Conservation (phyloP, 2,329 filamentous ascomycete genomes). For the Ramichloridium luteum region DNA sequence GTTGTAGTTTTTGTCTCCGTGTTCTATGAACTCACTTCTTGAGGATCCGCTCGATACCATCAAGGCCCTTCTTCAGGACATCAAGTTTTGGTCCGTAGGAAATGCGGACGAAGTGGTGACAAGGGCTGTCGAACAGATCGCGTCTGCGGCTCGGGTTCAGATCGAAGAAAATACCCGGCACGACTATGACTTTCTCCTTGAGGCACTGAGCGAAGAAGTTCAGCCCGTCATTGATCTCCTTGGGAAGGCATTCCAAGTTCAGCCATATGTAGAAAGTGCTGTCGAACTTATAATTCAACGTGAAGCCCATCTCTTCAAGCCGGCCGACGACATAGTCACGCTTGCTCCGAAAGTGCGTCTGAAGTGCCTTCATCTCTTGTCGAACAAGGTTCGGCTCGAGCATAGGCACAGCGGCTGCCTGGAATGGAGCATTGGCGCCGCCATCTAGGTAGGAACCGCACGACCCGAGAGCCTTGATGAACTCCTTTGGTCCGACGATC, state of each 20-base stretch:
- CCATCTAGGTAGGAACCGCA: constrained; percentile 92
- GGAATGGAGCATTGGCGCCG: constrained; percentile 88
- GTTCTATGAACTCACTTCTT: constrained; percentile 42
- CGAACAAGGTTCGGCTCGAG: constrained; percentile 73
- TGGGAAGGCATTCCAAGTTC: constrained; percentile 52
- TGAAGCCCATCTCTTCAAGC: constrained; percentile 75
- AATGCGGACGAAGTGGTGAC: constrained; percentile 77
- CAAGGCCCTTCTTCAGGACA: constrained; percentile 61
- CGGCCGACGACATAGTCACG: constrained; percentile 79
- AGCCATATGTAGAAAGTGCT: constrained; percentile 91
- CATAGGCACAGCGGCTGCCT: constrained; percentile 86
- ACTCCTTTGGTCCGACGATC: constrained; percentile 83
- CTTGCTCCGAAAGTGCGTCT: constrained; percentile 83
- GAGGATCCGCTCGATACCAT: constrained; percentile 74
- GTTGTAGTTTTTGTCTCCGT: neutral
- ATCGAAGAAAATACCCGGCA: constrained; percentile 96
- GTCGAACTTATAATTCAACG: constrained; percentile 66
- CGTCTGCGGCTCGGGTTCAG: constrained; percentile 79
- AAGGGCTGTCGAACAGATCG: constrained; percentile 87
- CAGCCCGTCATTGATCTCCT: constrained; percentile 78
- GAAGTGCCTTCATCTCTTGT: constrained; percentile 78
- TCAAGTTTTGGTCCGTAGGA: constrained; percentile 78
- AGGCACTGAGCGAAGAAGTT: constrained; percentile 96
- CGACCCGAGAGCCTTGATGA: constrained; percentile 82
- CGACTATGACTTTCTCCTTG: constrained; percentile 88